Evolutionary conservation across 2,329 filamentous ascomycete species (phyloP).

Genomic region (Aureobasidium melanogenum): DNA sequence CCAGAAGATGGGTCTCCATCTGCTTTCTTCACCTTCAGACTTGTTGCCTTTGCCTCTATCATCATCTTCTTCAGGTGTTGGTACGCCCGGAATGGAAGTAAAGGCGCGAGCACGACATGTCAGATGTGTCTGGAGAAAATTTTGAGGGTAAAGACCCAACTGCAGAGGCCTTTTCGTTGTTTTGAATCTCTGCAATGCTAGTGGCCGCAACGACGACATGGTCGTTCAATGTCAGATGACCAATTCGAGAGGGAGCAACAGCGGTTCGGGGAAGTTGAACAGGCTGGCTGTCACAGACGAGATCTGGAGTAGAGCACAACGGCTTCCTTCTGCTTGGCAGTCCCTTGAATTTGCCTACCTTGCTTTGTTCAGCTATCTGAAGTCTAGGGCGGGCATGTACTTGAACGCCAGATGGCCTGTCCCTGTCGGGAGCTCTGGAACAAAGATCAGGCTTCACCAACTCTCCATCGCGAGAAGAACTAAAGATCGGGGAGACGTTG

Average conservation of each 20-base stretch:
- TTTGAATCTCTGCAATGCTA: not conserved
- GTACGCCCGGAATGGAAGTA: slow-evolving; percentile 6
- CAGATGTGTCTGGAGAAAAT: not conserved
- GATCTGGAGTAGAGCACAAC: slow-evolving; percentile 2
- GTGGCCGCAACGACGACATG: not conserved
- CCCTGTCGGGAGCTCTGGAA: not conserved
- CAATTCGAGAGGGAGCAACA: not conserved
- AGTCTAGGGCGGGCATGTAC: not conserved
- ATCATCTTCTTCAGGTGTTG: slow-evolving; percentile 7
- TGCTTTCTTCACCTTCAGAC: not conserved
- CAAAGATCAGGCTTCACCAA: not conserved
- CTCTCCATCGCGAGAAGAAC: not conserved
- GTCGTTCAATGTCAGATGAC: not conserved
- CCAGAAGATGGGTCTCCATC: slow-evolving; percentile 11
- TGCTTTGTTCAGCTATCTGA: not conserved
- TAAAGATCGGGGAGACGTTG: not conserved
- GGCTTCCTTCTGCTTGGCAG: not conserved
- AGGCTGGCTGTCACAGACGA: not conserved
- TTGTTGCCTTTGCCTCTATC: slow-evolving; percentile 1
- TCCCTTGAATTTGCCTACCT: not conserved
- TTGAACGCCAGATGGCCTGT: not conserved
- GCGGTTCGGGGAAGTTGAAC: not conserved
- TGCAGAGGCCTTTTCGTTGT: not conserved
- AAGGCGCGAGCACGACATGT: not conserved
- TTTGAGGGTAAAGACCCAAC: not conserved